Conservation (phyloP, 345 rosid genomes). For the Brassica rapa region DNA sequence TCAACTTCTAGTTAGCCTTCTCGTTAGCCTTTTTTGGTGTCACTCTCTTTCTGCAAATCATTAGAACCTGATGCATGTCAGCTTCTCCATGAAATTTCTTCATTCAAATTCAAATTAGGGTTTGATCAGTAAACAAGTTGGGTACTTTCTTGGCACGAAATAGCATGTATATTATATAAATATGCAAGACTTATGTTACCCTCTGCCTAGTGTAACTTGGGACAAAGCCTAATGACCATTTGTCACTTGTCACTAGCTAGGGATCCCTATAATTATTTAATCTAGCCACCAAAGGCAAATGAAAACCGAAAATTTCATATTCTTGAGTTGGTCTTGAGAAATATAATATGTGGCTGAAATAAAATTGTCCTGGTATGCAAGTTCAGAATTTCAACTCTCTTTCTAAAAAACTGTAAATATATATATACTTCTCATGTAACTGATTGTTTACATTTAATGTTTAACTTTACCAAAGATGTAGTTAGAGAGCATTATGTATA, state of each 20-base stretch:
- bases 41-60: background rate
- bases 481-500: background rate
- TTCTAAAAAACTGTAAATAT: background rate
- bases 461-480: background rate
- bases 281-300: background rate
- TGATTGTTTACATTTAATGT: background rate
- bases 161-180: background rate
- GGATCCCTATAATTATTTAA: constrained; percentile 5
- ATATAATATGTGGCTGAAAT: background rate
- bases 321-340: background rate
- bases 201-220: constrained; percentile 9
- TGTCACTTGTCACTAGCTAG: constrained; percentile 27
- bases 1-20: constrained; percentile 22
- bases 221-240: constrained; percentile 20
- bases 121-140: background rate
- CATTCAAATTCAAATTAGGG: constrained; percentile 21
- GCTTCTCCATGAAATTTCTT: constrained; percentile 6
- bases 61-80: background rate
- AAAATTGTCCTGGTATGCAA: background rate
- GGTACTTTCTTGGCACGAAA: constrained; percentile 16
- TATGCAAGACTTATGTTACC: constrained; percentile 22
- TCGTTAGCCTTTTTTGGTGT: constrained; percentile 15
- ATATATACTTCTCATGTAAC: background rate
- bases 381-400: background rate
- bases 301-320: background rate